Conservation (phyloP, 192 early-diverging fungal species). For the Rhizophlyctis rosea region DNA sequence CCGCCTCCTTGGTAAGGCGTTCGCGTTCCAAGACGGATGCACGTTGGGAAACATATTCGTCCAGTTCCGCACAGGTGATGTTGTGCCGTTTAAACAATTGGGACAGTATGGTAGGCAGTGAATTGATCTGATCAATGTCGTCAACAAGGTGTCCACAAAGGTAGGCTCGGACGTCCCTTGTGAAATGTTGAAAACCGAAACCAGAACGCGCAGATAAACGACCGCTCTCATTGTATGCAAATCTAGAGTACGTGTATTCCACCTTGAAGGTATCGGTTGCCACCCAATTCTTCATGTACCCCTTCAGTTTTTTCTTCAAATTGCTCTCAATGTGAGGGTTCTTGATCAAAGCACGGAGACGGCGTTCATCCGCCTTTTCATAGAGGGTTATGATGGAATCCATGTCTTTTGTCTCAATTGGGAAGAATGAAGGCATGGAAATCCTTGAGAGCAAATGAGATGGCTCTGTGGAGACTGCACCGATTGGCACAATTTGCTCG, state of each 20-base stretch:
- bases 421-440: no score
- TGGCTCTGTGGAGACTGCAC: no score
- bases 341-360: neutral
- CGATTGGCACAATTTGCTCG: no score
- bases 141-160: neutral
- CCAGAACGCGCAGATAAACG: neutral
- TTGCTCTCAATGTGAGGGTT: neutral
- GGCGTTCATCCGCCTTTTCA: neutral
- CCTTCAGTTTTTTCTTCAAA: neutral
- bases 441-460: no score
- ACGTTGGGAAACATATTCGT: conserved; percentile 2
- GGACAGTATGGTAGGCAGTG: neutral
- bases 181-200: neutral
- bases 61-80: neutral
- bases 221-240: neutral
- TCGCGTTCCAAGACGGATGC: neutral
- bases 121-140: conserved; percentile 7
- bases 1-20: neutral
- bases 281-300: neutral
- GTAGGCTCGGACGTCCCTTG: conserved; percentile 7
- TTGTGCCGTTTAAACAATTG: conserved; percentile 2
- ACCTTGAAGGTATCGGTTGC: neutral
- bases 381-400: no score
- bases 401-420: no score
- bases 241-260: conserved; percentile 2